Evolutionary conservation across 2,329 filamentous ascomycete species (phyloP).

Genomic region (Geosmithia putterillii): DNA sequence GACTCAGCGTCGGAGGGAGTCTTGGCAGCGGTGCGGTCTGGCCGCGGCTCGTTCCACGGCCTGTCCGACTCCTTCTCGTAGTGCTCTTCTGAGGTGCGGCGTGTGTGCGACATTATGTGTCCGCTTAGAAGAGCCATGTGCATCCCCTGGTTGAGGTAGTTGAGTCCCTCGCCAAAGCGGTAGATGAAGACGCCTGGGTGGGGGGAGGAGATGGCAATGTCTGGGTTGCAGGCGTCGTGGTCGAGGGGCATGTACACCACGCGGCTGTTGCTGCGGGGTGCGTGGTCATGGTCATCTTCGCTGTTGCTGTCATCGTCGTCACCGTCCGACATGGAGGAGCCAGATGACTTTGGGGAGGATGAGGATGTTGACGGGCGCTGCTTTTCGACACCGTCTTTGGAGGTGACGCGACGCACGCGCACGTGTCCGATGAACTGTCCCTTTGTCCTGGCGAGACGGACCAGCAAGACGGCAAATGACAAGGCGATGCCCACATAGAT

Average conservation of each 20-base stretch:
- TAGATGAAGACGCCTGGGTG: constrained; percentile 40
- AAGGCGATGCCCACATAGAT: constrained; percentile 35
- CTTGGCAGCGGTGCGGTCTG: constrained; percentile 11
- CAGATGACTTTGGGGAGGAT: background rate
- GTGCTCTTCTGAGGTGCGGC: constrained; percentile 23
- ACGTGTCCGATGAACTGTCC: constrained; percentile 33
- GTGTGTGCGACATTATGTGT: constrained; percentile 26
- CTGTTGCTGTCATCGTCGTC: background rate
- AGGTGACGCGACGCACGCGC: constrained; percentile 7
- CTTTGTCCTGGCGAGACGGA: constrained; percentile 31
- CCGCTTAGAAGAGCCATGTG: constrained; percentile 29
- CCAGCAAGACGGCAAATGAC: constrained; percentile 28
- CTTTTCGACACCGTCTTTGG: background rate
- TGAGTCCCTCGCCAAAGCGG: constrained; percentile 37
- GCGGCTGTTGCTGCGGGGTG: constrained; percentile 7
- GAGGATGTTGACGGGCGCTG: background rate
- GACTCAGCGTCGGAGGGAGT: constrained; percentile 6
- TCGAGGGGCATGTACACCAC: constrained; percentile 28
- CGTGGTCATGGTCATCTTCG: no score
- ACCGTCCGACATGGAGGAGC: background rate
- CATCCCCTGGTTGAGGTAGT: constrained; percentile 36
- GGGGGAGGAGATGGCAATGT: constrained; percentile 25
- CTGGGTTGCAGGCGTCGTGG: constrained; percentile 31
- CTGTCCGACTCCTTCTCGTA: constrained; percentile 26
- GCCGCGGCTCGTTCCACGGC: constrained; percentile 42